Percentiles rank a stretch among this genome's conserved stretches.
phyloP scores from a whole-genome alignment of 1,284 basidiomycete genomes.

The Tilletia walkeri region DNA sequence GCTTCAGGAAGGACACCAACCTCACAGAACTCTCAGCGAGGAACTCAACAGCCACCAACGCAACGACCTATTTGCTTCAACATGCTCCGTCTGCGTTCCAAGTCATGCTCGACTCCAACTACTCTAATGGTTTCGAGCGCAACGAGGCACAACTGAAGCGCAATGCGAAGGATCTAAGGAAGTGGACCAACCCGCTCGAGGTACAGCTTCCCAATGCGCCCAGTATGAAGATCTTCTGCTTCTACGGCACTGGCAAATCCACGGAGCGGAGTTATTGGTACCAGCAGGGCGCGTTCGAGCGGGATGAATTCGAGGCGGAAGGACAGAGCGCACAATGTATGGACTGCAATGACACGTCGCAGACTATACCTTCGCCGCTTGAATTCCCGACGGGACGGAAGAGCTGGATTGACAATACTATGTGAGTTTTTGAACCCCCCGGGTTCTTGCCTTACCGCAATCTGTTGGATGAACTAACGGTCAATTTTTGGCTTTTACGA shows the following conservation, averaged over 20 bases:
- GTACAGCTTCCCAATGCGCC: slow-evolving; percentile 76
- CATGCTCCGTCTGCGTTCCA: slow-evolving; percentile 79
- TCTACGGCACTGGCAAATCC: slow-evolving; percentile 94
- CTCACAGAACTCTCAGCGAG: slow-evolving; percentile 23
- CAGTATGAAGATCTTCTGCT: slow-evolving; percentile 86
- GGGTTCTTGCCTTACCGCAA: slow-evolving; percentile 1
- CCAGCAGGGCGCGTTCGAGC: slow-evolving; percentile 38
- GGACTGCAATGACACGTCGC: slow-evolving; percentile 38
- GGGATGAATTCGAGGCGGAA: slow-evolving; percentile 26
- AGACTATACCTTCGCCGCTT: slow-evolving; percentile 27
- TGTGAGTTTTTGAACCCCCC: slow-evolving; percentile 14
- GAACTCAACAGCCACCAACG: slow-evolving; percentile 71
- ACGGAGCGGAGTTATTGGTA: slow-evolving; percentile 70
- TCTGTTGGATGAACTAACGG: not conserved
- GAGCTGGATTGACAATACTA: slow-evolving; percentile 40
- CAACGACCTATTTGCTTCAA: slow-evolving; percentile 75
- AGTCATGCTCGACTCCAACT: slow-evolving; percentile 83
- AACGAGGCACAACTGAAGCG: slow-evolving; percentile 60
- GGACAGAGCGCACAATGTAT: slow-evolving; percentile 25
- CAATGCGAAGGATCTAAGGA: slow-evolving; percentile 54
- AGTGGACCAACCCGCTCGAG: slow-evolving; percentile 93
- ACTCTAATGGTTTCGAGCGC: slow-evolving; percentile 87
- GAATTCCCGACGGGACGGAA: slow-evolving; percentile 41
- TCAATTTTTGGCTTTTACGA: slow-evolving; percentile 8
- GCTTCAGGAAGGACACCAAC: slow-evolving; percentile 4